Base-by-base conservation (phyloP, 345 rosid species). In the Leavenworthia alabamica region DNA sequence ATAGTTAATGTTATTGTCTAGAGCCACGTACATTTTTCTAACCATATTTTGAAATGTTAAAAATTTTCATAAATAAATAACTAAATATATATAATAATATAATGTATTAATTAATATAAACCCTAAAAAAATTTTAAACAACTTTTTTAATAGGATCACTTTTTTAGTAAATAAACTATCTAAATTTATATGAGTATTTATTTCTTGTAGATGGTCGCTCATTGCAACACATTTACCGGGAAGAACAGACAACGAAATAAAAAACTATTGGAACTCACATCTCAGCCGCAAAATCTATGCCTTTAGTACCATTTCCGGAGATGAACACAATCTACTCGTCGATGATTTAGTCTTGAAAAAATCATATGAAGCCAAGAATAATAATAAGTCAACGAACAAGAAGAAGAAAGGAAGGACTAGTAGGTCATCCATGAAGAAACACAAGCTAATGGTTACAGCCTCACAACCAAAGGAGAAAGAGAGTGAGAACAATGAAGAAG, bases 161-260 rank as follows among this genome's bases (percentile, higher is more conserved):
- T n/a, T n/a, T n/a, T n/a, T n/a, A n/a, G n/a, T n/a, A n/a, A n/a
- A n/a, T n/a, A n/a, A n/a, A n/a, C n/a, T n/a, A n/a, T n/a, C n/a
- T n/a, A n/a, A n/a, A n/a, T n/a, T n/a, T n/a, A n/a, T n/a, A n/a
- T 63, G 58, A 20, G n/a, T 47, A 27, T 26, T 48, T 31, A n/a
- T 41, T 20, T 52, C 67, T 26, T 1, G 9, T 63, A 42, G 91
- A 81, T 90, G 97, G 97, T 85, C 97, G 33, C 61, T 78, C 23
- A 87, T 90, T 54, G 97, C 97, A 7, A 81, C 85, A 51, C 86
- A 83, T 42, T 77, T 92, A 73, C 90, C 96, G 0, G 98, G 98
- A 60, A 82, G 98, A 82, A 92, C 98, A 1, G 98, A 92, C 56
- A 92, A 92, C 31, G 96, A 92, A 77, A 85, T 92, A 50, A 92